Conservation (phyloP, 2,329 filamentous ascomycete genomes). For the Trichophyton simii region DNA sequence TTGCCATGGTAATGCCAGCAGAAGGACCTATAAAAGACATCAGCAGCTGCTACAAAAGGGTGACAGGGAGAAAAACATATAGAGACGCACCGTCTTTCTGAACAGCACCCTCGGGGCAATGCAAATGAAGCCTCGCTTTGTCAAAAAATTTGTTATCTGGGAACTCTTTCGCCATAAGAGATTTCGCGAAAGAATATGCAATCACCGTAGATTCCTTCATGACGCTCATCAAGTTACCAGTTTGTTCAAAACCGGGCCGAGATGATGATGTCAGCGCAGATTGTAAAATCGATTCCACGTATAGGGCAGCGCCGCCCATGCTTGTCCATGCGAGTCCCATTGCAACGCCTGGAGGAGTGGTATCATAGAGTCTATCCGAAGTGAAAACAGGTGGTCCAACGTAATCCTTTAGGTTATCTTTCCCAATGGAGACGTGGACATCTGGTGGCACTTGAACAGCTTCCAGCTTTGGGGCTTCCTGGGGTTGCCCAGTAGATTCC, state of each 20-base stretch:
- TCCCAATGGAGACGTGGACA: constrained; percentile 75
- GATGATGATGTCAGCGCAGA: constrained; percentile 61
- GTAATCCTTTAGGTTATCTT: constrained; percentile 88
- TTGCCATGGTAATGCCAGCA: constrained; percentile 98
- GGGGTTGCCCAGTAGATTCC: background rate
- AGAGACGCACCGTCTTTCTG: constrained; percentile 62
- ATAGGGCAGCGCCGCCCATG: constrained; percentile 90
- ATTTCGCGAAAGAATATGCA: constrained; percentile 91
- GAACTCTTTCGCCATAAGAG: constrained; percentile 71
- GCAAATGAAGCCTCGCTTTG: constrained; percentile 85
- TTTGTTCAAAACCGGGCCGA: constrained; percentile 71
- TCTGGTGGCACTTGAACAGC: constrained; percentile 71
- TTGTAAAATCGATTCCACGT: constrained; percentile 93
- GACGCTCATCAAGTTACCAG: constrained; percentile 85
- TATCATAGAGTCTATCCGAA: constrained; percentile 86
- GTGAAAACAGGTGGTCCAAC: constrained; percentile 94
- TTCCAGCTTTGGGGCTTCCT: background rate
- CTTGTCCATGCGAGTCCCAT: constrained; percentile 98
- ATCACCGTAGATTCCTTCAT: constrained; percentile 98
- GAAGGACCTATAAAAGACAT: constrained; percentile 45
- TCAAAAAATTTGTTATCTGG: constrained; percentile 92
- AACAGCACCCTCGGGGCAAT: constrained; percentile 92
- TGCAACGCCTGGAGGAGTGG: constrained; percentile 81
- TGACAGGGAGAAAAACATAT: background rate
- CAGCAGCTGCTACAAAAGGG: constrained; percentile 8